Percentiles rank a stretch among this genome's conserved stretches.
Evolutionary conservation across 2,329 filamentous ascomycete genomes (phyloP).

Genomic region (Diaporthe eres): DNA sequence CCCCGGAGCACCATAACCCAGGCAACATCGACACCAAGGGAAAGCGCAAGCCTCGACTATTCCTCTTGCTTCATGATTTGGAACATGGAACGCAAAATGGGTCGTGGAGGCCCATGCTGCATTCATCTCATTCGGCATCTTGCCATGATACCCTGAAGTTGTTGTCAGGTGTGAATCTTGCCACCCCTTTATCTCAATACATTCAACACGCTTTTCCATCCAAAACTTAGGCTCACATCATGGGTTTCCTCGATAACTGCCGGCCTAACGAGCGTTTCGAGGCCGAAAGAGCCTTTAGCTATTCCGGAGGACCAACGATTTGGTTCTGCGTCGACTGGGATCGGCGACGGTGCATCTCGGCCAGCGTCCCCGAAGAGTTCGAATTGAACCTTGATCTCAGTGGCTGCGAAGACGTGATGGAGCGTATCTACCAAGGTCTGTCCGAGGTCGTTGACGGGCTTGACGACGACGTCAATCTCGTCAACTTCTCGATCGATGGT

Average conservation of each 20-base stretch:
- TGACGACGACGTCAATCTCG: background rate
- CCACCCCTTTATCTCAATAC: background rate
- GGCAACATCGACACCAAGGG: background rate
- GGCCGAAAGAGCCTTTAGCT: background rate
- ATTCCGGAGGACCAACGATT: constrained; percentile 2
- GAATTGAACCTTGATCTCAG: background rate
- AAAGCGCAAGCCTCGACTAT: background rate
- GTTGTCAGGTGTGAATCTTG: background rate
- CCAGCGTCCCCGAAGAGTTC: background rate
- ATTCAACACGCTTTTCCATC: background rate
- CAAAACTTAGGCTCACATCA: background rate
- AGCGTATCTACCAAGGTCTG: background rate
- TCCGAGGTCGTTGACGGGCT: background rate
- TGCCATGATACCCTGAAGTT: background rate
- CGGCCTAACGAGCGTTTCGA: constrained; percentile 10
- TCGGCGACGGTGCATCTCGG: constrained; percentile 5
- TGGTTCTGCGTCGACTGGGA: constrained; percentile 19
- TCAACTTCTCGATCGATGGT: constrained; percentile 18
- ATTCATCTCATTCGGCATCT: background rate
- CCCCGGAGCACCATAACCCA: no score
- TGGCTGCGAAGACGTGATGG: background rate
- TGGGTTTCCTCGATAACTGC: constrained; percentile 24
- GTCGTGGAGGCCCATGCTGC: no score
- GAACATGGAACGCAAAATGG: no score
- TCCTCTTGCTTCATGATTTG: no score